Percentiles rank a stretch among this genome's conserved stretches.
These are phyloP conservation scores for Cystobasidiaceae sp. DNA, from an alignment of 1,284 basidiomycete genomes.

Conservation along the genomic window DNA sequence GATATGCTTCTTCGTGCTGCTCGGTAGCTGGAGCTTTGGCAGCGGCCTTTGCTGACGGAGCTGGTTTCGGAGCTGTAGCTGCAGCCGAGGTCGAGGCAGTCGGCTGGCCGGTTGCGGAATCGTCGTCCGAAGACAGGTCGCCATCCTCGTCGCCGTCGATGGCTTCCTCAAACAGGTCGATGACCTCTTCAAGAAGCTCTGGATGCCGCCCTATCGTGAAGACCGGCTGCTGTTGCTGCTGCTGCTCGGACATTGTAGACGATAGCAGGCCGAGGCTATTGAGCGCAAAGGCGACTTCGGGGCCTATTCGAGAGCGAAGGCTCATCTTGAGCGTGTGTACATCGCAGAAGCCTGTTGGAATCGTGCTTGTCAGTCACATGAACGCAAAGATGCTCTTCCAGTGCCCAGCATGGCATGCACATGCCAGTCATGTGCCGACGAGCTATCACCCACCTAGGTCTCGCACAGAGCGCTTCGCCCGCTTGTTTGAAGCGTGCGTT, in stretches of 20 bases:
- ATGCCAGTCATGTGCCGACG: too few species aligned
- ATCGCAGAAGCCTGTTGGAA: conserved; percentile 72
- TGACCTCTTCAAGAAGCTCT: conserved; percentile 77
- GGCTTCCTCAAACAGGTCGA: conserved; percentile 79
- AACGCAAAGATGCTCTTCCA: too few species aligned
- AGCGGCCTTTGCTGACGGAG: not conserved
- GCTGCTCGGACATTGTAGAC: conserved; percentile 47
- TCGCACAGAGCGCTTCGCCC: conserved; percentile 62
- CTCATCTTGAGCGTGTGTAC: conserved; percentile 85
- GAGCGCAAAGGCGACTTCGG: conserved; percentile 82
- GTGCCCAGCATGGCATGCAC: too few species aligned
- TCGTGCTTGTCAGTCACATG: too few species aligned
- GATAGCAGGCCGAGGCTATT: conserved; percentile 83
- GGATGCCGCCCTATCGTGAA: conserved; percentile 60
- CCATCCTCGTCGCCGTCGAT: conserved; percentile 60
- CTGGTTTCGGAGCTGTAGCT: not conserved
- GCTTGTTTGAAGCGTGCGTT: conserved; percentile 53
- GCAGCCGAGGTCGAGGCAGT: conserved; percentile 43
- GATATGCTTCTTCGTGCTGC: not conserved
- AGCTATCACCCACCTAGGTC: conserved; percentile 57
- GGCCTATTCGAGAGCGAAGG: conserved; percentile 72
- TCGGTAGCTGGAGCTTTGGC: not conserved
- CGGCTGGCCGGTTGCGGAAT: not conserved
- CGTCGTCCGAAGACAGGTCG: conserved; percentile 42
- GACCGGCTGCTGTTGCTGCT: conserved; percentile 54